phyloP scores from a whole-genome alignment of 2,329 filamentous ascomycete genomes.

The Thermothelomyces thermophilus region DNA sequence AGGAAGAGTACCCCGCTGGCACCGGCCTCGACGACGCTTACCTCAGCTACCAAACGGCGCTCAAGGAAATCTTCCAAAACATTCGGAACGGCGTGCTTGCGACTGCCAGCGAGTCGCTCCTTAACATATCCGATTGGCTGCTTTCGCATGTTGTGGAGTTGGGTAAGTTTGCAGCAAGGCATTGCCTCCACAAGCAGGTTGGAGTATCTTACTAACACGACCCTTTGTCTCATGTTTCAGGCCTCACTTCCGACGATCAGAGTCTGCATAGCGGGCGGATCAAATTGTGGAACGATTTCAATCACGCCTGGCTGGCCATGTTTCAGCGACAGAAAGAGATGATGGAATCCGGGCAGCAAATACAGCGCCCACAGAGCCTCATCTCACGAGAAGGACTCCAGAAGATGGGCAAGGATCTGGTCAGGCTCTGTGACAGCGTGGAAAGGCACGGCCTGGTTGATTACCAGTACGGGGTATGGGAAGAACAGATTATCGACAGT shows the following conservation, averaged over 20 bases:
- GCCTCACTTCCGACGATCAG: conserved; percentile 77
- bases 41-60: conserved; percentile 54
- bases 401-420: conserved; percentile 74
- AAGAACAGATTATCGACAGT: conserved; percentile 85
- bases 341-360: conserved; percentile 52
- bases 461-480: conserved; percentile 95
- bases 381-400: conserved; percentile 64
- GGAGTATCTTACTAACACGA: conserved; percentile 1
- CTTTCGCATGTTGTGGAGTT: conserved; percentile 49
- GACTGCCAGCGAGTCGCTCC: conserved; percentile 45
- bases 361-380: conserved; percentile 53
- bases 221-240: conserved; percentile 40
- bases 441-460: conserved; percentile 93
- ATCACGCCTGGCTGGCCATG: conserved; percentile 80
- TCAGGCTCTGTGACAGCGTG: conserved; percentile 76
- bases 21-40: conserved; percentile 62
- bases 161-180: conserved; percentile 36
- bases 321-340: conserved; percentile 80
- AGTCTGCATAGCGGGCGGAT: conserved; percentile 68
- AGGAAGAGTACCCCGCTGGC: conserved; percentile 51
- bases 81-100: conserved; percentile 50
- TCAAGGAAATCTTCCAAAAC: conserved; percentile 63
- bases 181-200: not conserved
- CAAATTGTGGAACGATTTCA: conserved; percentile 89
- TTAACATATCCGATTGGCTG: conserved; percentile 50